Percentiles rank a stretch among this genome's conserved stretches.
These are phyloP conservation scores for Corchorus capsularis DNA, from an alignment of 345 rosid species.

Conservation along the genomic window DNA sequence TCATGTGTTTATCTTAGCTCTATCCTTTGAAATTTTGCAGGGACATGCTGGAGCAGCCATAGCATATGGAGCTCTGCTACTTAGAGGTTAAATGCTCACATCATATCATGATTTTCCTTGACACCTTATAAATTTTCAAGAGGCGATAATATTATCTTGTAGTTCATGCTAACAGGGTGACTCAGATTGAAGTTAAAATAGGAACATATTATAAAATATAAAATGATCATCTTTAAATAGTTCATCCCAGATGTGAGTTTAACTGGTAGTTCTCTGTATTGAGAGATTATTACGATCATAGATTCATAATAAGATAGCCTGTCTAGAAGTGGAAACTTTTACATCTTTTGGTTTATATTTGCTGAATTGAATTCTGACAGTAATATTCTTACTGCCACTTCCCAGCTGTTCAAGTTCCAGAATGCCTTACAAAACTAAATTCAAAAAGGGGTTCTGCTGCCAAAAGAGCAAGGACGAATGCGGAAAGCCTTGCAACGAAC, in stretches of 20 bases:
- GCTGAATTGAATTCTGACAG: no score
- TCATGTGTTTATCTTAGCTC: not conserved
- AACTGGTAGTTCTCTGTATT: not conserved
- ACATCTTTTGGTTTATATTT: no score
- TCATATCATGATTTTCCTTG: conserved; percentile 6
- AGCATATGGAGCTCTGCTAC: conserved; percentile 89
- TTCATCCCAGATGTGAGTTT: no score
- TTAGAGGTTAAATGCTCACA: conserved; percentile 56
- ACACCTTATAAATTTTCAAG: not conserved
- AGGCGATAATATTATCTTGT: no score
- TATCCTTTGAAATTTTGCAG: conserved; percentile 40
- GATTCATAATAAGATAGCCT: not conserved
- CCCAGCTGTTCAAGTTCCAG: conserved; percentile 81
- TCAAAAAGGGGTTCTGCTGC: conserved; percentile 40
- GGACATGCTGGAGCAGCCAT: conserved; percentile 94
- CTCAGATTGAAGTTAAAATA: no score
- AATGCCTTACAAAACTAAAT: conserved; percentile 43
- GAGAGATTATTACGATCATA: conserved; percentile 1
- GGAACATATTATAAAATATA: no score
- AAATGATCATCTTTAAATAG: no score
- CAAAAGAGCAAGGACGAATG: conserved; percentile 39
- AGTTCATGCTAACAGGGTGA: no score
- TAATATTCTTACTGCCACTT: not conserved
- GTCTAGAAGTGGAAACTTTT: not conserved
- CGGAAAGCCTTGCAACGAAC: conserved; percentile 29